Evolutionary conservation across 2,329 filamentous ascomycete genomes (phyloP).

Genomic region (Tympanopsis confertula): DNA sequence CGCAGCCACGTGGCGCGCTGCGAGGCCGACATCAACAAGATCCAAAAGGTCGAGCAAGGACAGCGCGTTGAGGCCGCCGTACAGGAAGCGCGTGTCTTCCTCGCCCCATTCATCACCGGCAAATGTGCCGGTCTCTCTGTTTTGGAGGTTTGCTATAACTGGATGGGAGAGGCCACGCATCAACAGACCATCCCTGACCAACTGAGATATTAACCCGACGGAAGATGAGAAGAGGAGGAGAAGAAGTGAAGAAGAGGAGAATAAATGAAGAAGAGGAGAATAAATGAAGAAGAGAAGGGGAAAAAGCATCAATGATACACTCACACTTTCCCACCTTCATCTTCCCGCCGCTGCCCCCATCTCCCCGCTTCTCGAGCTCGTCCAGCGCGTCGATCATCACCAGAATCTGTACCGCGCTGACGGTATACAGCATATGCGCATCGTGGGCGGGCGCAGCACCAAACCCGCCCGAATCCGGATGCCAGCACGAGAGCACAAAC

Average conservation of each 20-base stretch:
- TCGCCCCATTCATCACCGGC: conserved; percentile 94
- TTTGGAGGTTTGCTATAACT: conserved; percentile 76
- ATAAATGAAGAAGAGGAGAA: not conserved
- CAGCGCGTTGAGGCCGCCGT: conserved; percentile 77
- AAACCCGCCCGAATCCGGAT: conserved; percentile 73
- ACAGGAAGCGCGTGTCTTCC: conserved; percentile 87
- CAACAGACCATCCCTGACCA: conserved; percentile 3
- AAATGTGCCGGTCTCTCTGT: conserved; percentile 73
- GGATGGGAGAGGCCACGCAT: conserved; percentile 15
- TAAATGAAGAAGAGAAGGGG: not conserved
- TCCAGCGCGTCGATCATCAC: conserved; percentile 75
- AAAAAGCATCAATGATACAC: conserved; percentile 21
- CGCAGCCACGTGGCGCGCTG: conserved; percentile 65
- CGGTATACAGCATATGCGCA: conserved; percentile 89
- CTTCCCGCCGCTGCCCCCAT: conserved; percentile 39
- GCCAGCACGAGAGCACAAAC: conserved; percentile 91
- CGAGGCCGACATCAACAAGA: conserved; percentile 67
- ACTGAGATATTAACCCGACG: not conserved
- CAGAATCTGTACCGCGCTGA: conserved; percentile 87
- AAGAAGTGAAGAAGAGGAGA: conserved; percentile 8
- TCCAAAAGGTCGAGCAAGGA: conserved; percentile 68
- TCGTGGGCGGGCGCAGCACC: conserved; percentile 90
- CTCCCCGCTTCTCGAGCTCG: conserved; percentile 62
- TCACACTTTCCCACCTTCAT: conserved; percentile 68
- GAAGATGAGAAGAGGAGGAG: conserved; percentile 4